These are phyloP conservation scores for Spathaspora passalidarum DNA, from an alignment of 805 yeast genomes.

Conservation along the genomic window DNA sequence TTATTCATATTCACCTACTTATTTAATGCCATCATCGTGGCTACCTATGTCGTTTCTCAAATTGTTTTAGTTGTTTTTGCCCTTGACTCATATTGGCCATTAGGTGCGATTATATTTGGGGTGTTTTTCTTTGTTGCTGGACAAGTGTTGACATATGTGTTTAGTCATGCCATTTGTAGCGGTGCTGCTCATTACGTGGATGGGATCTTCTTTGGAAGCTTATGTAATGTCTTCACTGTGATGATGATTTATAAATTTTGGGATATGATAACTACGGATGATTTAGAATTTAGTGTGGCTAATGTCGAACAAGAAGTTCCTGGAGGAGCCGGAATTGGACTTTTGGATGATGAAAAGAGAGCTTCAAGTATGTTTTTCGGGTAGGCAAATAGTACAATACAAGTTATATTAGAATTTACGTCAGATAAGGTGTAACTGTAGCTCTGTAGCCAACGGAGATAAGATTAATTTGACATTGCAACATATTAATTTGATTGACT, in stretches of 20 bases:
- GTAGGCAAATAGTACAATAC: neutral
- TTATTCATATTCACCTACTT: conserved; percentile 70
- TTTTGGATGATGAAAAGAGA: conserved; percentile 10
- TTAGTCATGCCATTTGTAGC: conserved; percentile 64
- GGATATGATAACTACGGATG: conserved; percentile 95
- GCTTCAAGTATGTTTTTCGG: conserved; percentile 8
- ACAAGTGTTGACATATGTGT: conserved; percentile 71
- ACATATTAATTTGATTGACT: too few relatives aligned
- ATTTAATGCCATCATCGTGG: conserved; percentile 64
- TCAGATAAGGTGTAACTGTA: too few relatives aligned
- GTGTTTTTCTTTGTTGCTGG: conserved; percentile 74
- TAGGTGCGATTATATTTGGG: conserved; percentile 77
- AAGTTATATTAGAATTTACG: neutral
- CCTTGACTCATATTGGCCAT: conserved; percentile 79
- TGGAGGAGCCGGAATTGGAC: conserved; percentile 18
- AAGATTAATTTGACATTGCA: too few relatives aligned
- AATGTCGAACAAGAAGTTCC: conserved; percentile 37
- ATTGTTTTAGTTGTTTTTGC: conserved; percentile 62
- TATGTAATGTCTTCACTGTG: conserved; percentile 74
- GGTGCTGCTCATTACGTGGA: conserved; percentile 83
- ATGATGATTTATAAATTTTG: conserved; percentile 97
- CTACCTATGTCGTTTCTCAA: conserved; percentile 65
- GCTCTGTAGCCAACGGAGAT: too few relatives aligned
- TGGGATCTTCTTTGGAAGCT: conserved; percentile 80
- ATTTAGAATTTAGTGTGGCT: conserved; percentile 83